These are phyloP conservation scores for Fusarium palustre DNA, from an alignment of 2,329 filamentous ascomycete genomes.

Conservation along the genomic window DNA sequence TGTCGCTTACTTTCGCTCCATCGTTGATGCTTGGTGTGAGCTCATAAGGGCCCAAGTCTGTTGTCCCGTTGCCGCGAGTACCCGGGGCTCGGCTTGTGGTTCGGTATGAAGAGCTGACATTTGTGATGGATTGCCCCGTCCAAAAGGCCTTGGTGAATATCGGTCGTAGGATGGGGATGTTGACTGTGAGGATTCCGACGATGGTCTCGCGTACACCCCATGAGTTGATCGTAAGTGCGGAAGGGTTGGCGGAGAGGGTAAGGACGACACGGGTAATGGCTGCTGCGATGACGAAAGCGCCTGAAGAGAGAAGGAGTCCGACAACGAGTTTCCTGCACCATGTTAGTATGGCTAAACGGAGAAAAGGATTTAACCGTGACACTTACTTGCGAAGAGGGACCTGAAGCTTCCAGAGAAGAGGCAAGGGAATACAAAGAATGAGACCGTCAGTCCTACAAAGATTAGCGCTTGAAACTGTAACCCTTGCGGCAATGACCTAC, in stretches of 20 bases:
- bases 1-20: neutral
- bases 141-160: slow-evolving; percentile 34
- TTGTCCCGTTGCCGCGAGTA: slow-evolving; percentile 12
- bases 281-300: slow-evolving; percentile 46
- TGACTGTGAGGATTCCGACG: slow-evolving; percentile 55
- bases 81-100: neutral
- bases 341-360: neutral
- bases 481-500: neutral
- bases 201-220: slow-evolving; percentile 51
- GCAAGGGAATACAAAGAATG: slow-evolving; percentile 38
- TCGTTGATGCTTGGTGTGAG: slow-evolving; percentile 28
- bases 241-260: slow-evolving; percentile 38
- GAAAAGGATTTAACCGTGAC: rapidly evolving
- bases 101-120: slow-evolving; percentile 7
- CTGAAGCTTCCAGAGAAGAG: slow-evolving; percentile 41
- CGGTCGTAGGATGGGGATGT: slow-evolving; percentile 37
- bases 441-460: slow-evolving; percentile 23
- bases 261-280: slow-evolving; percentile 43
- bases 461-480: neutral
- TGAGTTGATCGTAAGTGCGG: slow-evolving; percentile 42
- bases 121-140: neutral
- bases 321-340: slow-evolving; percentile 39
- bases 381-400: slow-evolving; percentile 38
- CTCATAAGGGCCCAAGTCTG: slow-evolving; percentile 29
- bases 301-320: slow-evolving; percentile 44